Conservation (phyloP, 345 rosid species). For the Salix dunnii region DNA sequence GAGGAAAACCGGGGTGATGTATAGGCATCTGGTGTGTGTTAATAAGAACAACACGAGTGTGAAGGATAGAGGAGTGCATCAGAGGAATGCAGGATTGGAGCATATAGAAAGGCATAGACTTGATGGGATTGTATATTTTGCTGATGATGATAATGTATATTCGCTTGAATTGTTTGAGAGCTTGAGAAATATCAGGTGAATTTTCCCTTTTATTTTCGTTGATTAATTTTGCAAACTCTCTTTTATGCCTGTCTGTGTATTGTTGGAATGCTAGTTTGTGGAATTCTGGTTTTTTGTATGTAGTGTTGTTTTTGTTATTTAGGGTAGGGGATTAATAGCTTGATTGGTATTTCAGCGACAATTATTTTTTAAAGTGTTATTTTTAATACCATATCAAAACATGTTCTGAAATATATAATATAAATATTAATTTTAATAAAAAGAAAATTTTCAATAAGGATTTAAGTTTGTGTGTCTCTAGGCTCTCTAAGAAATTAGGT, state of each 20-base stretch:
- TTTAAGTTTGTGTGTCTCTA: too few relatives aligned
- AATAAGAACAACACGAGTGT: slow-evolving; percentile 51
- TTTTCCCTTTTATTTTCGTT: not conserved
- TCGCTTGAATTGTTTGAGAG: slow-evolving; percentile 67
- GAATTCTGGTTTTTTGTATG: too few relatives aligned
- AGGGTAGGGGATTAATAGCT: too few relatives aligned
- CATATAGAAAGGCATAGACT: slow-evolving; percentile 74
- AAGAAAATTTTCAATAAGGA: too few relatives aligned
- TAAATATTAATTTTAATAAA: too few relatives aligned
- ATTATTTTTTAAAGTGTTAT: too few relatives aligned
- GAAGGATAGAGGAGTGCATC: slow-evolving; percentile 74
- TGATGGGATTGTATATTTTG: slow-evolving; percentile 82
- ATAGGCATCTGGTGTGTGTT: slow-evolving; percentile 66
- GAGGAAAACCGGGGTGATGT: slow-evolving; percentile 84
- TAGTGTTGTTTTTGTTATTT: too few relatives aligned
- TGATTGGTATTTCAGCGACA: too few relatives aligned
- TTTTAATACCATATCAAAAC: too few relatives aligned
- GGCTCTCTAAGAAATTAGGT: too few relatives aligned
- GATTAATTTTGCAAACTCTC: not conserved
- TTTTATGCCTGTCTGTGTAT: not conserved
- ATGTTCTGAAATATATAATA: too few relatives aligned
- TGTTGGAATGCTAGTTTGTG: not conserved
- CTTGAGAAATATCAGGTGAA: slow-evolving; percentile 63
- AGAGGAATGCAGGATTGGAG: slow-evolving; percentile 72
- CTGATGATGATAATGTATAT: slow-evolving; percentile 79